Evolutionary conservation across 2,329 filamentous ascomycete species (phyloP).

Genomic region (Colletotrichum costaricense): DNA sequence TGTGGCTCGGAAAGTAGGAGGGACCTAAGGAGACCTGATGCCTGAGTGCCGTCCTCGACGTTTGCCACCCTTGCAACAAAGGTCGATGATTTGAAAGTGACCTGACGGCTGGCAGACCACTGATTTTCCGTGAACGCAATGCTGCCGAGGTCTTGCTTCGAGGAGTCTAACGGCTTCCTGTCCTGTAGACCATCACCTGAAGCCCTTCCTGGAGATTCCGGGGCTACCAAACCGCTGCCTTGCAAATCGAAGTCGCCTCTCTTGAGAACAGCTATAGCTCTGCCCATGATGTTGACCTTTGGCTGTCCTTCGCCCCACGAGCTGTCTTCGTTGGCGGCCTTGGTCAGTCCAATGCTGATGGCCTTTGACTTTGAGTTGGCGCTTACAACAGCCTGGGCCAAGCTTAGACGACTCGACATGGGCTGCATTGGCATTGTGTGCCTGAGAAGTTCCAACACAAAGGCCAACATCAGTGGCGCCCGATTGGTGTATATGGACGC

Average conservation of each 20-base stretch:
- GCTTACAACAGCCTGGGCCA: conserved; percentile 87
- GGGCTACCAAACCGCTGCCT: conserved; percentile 45
- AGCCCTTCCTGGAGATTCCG: conserved; percentile 35
- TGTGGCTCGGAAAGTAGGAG: conserved; percentile 61
- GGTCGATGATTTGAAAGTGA: conserved; percentile 64
- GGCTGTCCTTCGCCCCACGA: conserved; percentile 83
- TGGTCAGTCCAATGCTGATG: conserved; percentile 76
- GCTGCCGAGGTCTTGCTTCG: conserved; percentile 34
- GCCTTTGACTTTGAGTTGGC: conserved; percentile 84
- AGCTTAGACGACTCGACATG: conserved; percentile 82
- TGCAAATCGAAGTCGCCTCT: conserved; percentile 78
- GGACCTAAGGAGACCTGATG: conserved; percentile 55
- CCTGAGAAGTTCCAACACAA: conserved; percentile 78
- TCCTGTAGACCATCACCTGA: conserved; percentile 12
- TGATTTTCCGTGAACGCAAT: conserved; percentile 35
- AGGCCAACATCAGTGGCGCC: conserved; percentile 84
- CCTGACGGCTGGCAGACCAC: conserved; percentile 64
- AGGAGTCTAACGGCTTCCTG: conserved; percentile 27
- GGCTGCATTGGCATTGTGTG: conserved; percentile 90
- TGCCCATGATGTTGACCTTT: conserved; percentile 76
- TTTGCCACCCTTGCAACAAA: conserved; percentile 66
- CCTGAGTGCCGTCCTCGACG: conserved; percentile 52
- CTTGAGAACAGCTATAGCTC: conserved; percentile 80
- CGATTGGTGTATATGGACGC: conserved; percentile 79
- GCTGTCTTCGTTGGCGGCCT: conserved; percentile 73